Conservation (phyloP, 192 early-diverging fungal genomes). For the Podila horticola region DNA sequence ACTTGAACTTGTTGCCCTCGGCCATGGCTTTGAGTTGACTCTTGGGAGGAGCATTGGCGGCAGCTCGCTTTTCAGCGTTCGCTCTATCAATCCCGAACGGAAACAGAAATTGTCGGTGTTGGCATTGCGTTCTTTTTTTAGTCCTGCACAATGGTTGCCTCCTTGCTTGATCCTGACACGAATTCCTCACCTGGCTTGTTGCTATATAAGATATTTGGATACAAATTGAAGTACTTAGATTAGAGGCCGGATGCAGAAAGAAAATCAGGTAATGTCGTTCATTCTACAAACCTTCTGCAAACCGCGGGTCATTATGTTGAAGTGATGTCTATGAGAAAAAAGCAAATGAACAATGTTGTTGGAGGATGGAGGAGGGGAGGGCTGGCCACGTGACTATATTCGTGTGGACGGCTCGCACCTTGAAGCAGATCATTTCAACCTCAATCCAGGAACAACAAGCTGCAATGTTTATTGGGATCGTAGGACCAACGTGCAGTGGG, state of each 20-base stretch:
- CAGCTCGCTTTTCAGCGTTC: constrained; percentile 51
- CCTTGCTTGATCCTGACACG: too few species aligned
- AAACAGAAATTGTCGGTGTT: background rate
- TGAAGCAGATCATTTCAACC: background rate
- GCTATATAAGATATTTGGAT: constrained; percentile 5
- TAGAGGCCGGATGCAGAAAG: background rate
- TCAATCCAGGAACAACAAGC: background rate
- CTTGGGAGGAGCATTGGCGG: constrained; percentile 50
- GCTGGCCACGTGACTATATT: too few species aligned
- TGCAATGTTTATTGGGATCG: constrained; percentile 78
- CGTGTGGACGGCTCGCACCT: background rate
- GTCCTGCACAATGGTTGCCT: background rate
- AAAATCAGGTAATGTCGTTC: background rate
- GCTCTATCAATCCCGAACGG: constrained; percentile 18
- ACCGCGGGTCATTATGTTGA: constrained; percentile 41
- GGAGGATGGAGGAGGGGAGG: too few species aligned
- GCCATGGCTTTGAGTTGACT: constrained; percentile 49
- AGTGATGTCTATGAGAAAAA: background rate
- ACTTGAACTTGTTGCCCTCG: constrained; percentile 51
- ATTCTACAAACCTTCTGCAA: constrained; percentile 35
- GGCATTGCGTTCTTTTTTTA: background rate
- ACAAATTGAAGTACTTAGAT: background rate
- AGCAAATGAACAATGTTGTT: background rate
- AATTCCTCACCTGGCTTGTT: constrained; percentile 41
- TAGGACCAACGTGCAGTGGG: constrained; percentile 73